Evolutionary conservation across 768 basidiomycete genomes (phyloP).

Genomic region (Mycena capillaripes): DNA sequence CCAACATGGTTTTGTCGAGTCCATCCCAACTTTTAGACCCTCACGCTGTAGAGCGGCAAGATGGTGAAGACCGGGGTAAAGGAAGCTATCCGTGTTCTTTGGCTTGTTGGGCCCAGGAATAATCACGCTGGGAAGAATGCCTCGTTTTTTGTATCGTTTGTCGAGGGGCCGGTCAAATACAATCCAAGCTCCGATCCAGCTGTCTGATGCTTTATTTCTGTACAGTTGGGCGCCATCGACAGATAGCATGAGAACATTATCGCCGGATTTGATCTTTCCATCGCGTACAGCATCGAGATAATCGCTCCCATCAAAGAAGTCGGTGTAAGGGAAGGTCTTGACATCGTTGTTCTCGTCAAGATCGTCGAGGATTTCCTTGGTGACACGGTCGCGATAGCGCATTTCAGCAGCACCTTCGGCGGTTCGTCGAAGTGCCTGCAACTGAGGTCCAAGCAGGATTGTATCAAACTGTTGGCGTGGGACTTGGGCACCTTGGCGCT

Average conservation of each 20-base stretch:
- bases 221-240: too few species aligned
- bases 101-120: too few species aligned
- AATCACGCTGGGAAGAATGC: too few species aligned
- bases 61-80: too few species aligned
- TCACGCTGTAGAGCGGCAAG: constrained; percentile 37
- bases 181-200: constrained; percentile 46
- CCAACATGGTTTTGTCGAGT: background rate
- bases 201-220: constrained; percentile 22
- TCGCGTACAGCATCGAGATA: too few species aligned
- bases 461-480: constrained; percentile 50
- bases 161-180: constrained; percentile 42
- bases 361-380: constrained; percentile 32
- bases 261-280: too few species aligned
- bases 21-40: constrained; percentile 38
- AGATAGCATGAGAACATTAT: too few species aligned
- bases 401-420: constrained; percentile 40
- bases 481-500: too few species aligned
- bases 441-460: constrained; percentile 56
- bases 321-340: constrained; percentile 22
- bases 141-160: too few species aligned
- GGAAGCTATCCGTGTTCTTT: too few species aligned
- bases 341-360: constrained; percentile 9
- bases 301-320: constrained; percentile 47
- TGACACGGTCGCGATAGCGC: constrained; percentile 43
- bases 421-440: constrained; percentile 54